Evolutionary conservation across 1,139 yeast genomes (phyloP), one percentile per base, ranked within the genome.

Genomic region (Zhuliangozyma blackwelliae): DNA sequence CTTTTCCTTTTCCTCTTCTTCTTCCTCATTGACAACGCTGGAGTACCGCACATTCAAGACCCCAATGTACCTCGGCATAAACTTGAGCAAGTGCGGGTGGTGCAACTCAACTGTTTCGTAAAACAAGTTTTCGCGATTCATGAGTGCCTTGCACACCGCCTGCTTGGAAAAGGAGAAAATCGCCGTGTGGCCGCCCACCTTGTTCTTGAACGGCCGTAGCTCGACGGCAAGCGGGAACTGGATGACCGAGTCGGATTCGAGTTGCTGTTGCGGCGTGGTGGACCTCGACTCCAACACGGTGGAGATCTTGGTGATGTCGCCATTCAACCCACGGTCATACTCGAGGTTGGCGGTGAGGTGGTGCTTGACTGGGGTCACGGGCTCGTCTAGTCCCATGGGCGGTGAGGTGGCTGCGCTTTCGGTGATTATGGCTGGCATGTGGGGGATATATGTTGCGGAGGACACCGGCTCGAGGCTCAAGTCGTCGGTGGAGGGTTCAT

Each of bases 161-260:
- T 87, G 71, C 49, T 82, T 84, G 7, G 95, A 84, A 55, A 92
- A 92, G 45, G 92, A 75, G 61, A 92, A 94, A 33, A 94, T 89
- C 2, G 97, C 97, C 0, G 97, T 92, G 57, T 94, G 99, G 0
- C 99, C 99, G 8, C 99, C 99, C 7, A 94, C 98, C 54, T 86
- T 86, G 55, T 92, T 90, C 46, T 82, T 79, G 20, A 48, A 48
- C 8, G 51, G 51, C 36, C 87, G 78, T 39, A 90, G 63, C 54
- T 89, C 96, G 1, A 89, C 96, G 1, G 96, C 81, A 32, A 81
- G 62, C 2, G 89, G 86, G 48, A 68, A 82, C 27, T 37, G 29
- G 3, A 36, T 19, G 27, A 29, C 33, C 9, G 9, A 13, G 5
- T 25, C 37, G 8, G 21, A 32, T 13, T 31, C 34, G 5, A 28